Percentiles rank a stretch among this genome's conserved stretches.
phyloP scores from a whole-genome alignment of 2,329 filamentous ascomycete genomes.

The Fusarium oligoseptatum region DNA sequence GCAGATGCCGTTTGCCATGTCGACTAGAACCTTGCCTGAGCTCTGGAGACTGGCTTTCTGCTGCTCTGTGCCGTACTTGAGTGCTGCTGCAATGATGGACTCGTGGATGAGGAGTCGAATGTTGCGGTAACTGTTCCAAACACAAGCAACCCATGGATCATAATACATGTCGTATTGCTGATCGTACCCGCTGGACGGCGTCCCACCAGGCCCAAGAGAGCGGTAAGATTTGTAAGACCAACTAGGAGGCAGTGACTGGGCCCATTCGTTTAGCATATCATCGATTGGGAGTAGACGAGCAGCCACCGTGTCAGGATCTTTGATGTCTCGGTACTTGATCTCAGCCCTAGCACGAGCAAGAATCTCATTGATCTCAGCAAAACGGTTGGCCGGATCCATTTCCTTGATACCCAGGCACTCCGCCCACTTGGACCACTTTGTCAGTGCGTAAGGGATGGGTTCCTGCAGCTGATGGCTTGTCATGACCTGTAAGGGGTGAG shows the following conservation, averaged over 20 bases:
- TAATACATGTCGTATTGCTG: conserved; percentile 31
- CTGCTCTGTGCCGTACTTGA: conserved; percentile 20
- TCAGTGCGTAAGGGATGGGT: conserved; percentile 32
- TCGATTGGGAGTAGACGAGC: conserved; percentile 27
- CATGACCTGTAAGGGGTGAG: conserved; percentile 23
- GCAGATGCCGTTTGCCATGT: conserved; percentile 35
- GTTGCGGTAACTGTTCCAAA: conserved; percentile 41
- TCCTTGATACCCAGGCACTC: conserved; percentile 11
- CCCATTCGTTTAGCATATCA: conserved; percentile 21
- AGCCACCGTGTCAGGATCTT: conserved; percentile 15
- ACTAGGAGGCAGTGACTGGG: neutral
- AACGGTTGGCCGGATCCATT: conserved; percentile 12
- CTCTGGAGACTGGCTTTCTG: conserved; percentile 15
- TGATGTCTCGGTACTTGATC: conserved; percentile 27
- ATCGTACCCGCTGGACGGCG: conserved; percentile 15
- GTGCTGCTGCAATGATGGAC: conserved; percentile 28
- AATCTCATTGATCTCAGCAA: conserved; percentile 31
- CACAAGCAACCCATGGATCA: conserved; percentile 34
- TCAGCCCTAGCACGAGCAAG: conserved; percentile 23
- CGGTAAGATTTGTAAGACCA: conserved; percentile 32
- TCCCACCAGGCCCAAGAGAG: conserved; percentile 8
- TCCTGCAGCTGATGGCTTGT: conserved; percentile 43
- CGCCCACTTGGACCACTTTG: conserved; percentile 38
- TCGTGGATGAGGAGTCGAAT: conserved; percentile 36
- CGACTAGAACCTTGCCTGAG: conserved; percentile 12